Conservation (phyloP, 768 basidiomycete species). For the Neoboletus magnificus region DNA sequence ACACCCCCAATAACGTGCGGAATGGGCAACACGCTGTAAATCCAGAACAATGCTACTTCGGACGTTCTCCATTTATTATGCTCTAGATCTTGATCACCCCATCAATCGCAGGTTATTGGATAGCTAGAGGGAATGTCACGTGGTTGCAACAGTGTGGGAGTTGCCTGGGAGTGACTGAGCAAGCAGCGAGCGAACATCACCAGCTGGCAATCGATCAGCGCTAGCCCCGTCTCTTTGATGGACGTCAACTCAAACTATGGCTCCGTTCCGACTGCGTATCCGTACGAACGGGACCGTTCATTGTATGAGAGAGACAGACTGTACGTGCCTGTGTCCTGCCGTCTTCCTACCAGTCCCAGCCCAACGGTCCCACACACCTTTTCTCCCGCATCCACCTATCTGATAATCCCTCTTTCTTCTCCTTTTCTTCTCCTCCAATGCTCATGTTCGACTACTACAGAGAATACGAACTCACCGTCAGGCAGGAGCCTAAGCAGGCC, state of each 20-base stretch:
- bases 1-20: too few relatives aligned
- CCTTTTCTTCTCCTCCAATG: neutral
- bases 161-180: neutral
- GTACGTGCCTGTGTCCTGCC: slow-evolving; percentile 22
- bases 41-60: too few relatives aligned
- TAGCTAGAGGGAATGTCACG: slow-evolving; percentile 10
- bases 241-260: slow-evolving; percentile 25
- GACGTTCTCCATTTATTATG: too few relatives aligned
- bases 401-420: slow-evolving; percentile 6
- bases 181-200: neutral
- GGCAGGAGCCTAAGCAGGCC: slow-evolving; percentile 91
- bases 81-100: too few relatives aligned
- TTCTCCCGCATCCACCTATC: slow-evolving; percentile 9
- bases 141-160: slow-evolving; percentile 16
- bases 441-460: slow-evolving; percentile 39
- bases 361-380: slow-evolving; percentile 1
- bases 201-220: slow-evolving; percentile 8
- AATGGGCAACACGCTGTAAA: too few relatives aligned
- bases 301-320: slow-evolving; percentile 36
- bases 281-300: slow-evolving; percentile 29
- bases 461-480: slow-evolving; percentile 79
- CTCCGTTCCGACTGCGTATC: slow-evolving; percentile 25
- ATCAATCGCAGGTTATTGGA: too few relatives aligned
- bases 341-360: neutral
- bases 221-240: slow-evolving; percentile 16